Conservation (phyloP, 495 filamentous ascomycete genomes). For the Margaritispora aquatica region DNA sequence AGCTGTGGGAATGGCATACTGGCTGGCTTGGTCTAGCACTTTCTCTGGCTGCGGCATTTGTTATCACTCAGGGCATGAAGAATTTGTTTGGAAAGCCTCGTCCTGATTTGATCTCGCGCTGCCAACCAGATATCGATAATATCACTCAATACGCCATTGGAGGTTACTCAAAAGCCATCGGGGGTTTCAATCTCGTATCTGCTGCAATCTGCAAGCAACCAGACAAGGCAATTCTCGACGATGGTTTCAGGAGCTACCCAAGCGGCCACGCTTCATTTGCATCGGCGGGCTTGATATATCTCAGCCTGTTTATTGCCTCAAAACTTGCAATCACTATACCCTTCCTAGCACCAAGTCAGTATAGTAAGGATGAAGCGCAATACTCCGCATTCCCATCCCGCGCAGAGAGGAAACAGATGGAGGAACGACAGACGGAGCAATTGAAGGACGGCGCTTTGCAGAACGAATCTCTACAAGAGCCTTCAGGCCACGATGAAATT, state of each 20-base stretch:
- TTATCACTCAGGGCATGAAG: constrained; percentile 79
- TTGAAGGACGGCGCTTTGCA: not conserved
- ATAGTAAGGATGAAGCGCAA: constrained; percentile 26
- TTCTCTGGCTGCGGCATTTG: constrained; percentile 59
- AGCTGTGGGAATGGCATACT: constrained; percentile 80
- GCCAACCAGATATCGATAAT: constrained; percentile 49
- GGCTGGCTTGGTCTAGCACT: constrained; percentile 70
- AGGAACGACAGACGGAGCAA: not conserved
- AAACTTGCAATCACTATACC: constrained; percentile 53
- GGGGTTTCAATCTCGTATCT: constrained; percentile 49
- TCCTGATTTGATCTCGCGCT: constrained; percentile 72
- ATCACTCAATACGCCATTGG: constrained; percentile 36
- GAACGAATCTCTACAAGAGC: not conserved
- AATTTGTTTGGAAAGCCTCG: constrained; percentile 81
- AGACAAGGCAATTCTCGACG: constrained; percentile 60
- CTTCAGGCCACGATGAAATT: constrained; percentile 12
- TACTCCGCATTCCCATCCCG: constrained; percentile 46
- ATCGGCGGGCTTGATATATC: constrained; percentile 76
- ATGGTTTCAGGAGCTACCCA: constrained; percentile 84
- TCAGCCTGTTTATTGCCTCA: constrained; percentile 61
- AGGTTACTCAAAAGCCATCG: constrained; percentile 23
- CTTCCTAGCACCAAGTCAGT: constrained; percentile 43
- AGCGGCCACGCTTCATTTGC: constrained; percentile 58
- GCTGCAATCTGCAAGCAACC: constrained; percentile 64
- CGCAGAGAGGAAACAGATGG: constrained; percentile 20